Base-by-base conservation (phyloP, 1,284 basidiomycete species). In the Pseudozyma tsukubaensis region DNA sequence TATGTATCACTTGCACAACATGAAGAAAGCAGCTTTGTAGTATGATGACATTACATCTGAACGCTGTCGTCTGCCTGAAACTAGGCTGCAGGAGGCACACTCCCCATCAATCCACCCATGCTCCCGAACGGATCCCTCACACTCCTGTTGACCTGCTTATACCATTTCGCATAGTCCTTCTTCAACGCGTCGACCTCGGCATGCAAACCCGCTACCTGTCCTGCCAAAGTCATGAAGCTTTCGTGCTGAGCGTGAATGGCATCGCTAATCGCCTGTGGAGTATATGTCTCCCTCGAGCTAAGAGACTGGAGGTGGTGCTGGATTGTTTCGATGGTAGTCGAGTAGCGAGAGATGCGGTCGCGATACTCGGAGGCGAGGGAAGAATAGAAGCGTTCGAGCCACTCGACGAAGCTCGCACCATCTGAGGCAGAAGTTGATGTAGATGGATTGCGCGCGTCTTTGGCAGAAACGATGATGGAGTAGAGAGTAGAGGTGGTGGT, bases 121-220 rank as follows among this genome's bases (percentile, higher is more conserved):
- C 60, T 71, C 4, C 53, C 78, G 59, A 83, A 83, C 21, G 82
- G 82, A 58, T 83, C 82, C 47, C 80, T 59, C 5, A 80, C 76
- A 35, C 74, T 78, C 34, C 68, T 76, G 61, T 77, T 67, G 19
- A 71, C 69, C 51, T 70, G 63, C 59, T 78, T 76, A 59, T 83
- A 84, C 83, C 83, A 84, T 37, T 70, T 72, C 0, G 74, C 65
- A 55, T 82, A 84, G 45, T 83, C 81, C 52, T 69, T 78, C 61
- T 82, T 83, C 12, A 84, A 50, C 24, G 59, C 62, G 4, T 84
- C 81, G 19, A 84, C 75, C 52, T 84, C 82, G 1, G 72, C 67
- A 51, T 84, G 82, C 45, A 84, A 49, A 2, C 53, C 65, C 2
- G 81, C 81, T 14, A 84, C 80, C 45, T 82, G 66, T 24, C 70